These are phyloP conservation scores for Phytophthora citricola DNA, from an alignment of 352 stramenopile species.

Conservation along the genomic window DNA sequence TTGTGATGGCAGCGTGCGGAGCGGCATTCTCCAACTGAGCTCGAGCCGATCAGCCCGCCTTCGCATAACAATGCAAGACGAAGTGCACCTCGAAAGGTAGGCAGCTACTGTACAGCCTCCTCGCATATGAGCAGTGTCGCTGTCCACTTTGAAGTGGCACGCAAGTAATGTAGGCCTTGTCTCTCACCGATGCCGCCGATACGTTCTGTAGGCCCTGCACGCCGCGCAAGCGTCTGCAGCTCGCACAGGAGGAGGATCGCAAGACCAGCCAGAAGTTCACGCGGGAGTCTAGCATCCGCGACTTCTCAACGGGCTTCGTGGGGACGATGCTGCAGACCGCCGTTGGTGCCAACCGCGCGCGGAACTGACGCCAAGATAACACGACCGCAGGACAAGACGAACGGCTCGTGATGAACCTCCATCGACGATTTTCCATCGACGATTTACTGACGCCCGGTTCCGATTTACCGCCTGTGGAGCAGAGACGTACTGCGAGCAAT, in stretches of 20 bases:
- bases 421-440: constrained; percentile 13
- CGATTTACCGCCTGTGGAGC: constrained; percentile 26
- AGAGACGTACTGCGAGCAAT: constrained; percentile 14
- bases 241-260: constrained; percentile 58
- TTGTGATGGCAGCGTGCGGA: no score
- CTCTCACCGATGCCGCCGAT: background rate
- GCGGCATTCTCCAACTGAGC: constrained; percentile 25
- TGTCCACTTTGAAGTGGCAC: constrained; percentile 6
- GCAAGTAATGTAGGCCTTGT: background rate
- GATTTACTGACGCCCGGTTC: constrained; percentile 28
- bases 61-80: constrained; percentile 25
- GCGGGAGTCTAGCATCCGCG: constrained; percentile 41
- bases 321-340: constrained; percentile 47
- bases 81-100: constrained; percentile 27
- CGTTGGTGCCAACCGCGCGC: constrained; percentile 12
- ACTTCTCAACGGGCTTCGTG: constrained; percentile 60
- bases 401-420: background rate
- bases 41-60: constrained; percentile 1
- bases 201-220: constrained; percentile 57
- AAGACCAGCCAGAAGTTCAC: constrained; percentile 41
- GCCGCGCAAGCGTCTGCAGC: constrained; percentile 66
- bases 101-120: background rate
- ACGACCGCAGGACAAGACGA: constrained; percentile 7
- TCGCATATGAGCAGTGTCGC: background rate
- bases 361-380: constrained; percentile 7